Evolutionary conservation across 352 stramenopile species (phyloP).

Genomic region (Bremia lactucae): DNA sequence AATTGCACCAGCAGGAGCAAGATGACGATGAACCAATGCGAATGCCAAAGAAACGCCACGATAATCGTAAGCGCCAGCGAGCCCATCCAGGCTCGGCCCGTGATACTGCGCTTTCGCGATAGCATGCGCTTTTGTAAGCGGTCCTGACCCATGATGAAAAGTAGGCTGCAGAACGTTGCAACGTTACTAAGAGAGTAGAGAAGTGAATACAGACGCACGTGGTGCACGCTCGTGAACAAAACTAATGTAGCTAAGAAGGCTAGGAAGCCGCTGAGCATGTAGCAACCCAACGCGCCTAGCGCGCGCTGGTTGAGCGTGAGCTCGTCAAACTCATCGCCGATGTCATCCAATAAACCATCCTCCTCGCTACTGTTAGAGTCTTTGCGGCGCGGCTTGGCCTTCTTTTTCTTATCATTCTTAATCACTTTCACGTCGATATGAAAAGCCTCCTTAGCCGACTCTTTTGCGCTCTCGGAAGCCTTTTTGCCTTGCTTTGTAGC

Average conservation of each 20-base stretch:
- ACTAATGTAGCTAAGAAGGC: slow-evolving; percentile 27
- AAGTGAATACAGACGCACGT: slow-evolving; percentile 31
- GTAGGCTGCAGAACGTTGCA: slow-evolving; percentile 29
- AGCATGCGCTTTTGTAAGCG: slow-evolving; percentile 34
- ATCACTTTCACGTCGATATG: slow-evolving; percentile 29
- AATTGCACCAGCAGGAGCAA: slow-evolving; percentile 42
- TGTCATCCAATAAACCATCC: slow-evolving; percentile 27
- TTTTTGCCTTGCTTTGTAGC: slow-evolving; percentile 15
- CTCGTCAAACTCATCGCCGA: slow-evolving; percentile 26
- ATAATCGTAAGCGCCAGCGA: slow-evolving; percentile 29
- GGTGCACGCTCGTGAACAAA: slow-evolving; percentile 26
- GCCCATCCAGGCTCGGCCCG: slow-evolving; percentile 29
- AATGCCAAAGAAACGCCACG: slow-evolving; percentile 34
- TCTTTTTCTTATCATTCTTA: slow-evolving; percentile 27
- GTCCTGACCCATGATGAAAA: slow-evolving; percentile 34
- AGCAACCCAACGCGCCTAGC: slow-evolving; percentile 26
- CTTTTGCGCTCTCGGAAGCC: slow-evolving; percentile 10
- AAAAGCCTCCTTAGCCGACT: slow-evolving; percentile 22
- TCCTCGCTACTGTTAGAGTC: slow-evolving; percentile 31
- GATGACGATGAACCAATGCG: slow-evolving; percentile 38
- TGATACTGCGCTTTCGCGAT: slow-evolving; percentile 22
- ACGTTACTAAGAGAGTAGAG: slow-evolving; percentile 38
- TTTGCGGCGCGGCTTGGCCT: slow-evolving; percentile 12
- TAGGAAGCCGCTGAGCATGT: slow-evolving; percentile 25
- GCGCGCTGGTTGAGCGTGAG: slow-evolving; percentile 33